Conservation (phyloP, 805 yeast species). For the Yamadazyma laniorum region DNA sequence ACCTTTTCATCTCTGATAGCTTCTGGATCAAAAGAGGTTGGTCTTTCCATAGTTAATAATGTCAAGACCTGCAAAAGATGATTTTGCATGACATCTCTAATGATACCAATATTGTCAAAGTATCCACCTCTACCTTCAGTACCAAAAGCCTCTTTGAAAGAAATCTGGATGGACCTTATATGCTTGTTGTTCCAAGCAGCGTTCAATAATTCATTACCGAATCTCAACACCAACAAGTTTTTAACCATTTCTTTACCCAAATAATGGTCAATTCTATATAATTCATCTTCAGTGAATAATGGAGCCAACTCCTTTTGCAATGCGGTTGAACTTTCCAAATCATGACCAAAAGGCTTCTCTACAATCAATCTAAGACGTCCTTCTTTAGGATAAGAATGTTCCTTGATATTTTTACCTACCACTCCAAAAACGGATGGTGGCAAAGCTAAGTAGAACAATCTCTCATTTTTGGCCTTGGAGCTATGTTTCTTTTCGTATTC, state of each 20-base stretch:
- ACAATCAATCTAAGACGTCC: constrained; percentile 80
- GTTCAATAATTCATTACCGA: constrained; percentile 82
- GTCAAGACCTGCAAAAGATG: constrained; percentile 92
- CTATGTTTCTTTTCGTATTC: constrained; percentile 52
- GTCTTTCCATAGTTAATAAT: constrained; percentile 92
- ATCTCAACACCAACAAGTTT: constrained; percentile 83
- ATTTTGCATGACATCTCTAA: constrained; percentile 98
- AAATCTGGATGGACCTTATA: constrained; percentile 78
- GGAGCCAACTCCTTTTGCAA: constrained; percentile 80
- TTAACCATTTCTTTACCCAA: constrained; percentile 98
- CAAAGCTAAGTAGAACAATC: constrained; percentile 87
- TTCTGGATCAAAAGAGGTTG: constrained; percentile 87
- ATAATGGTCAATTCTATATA: constrained; percentile 95
- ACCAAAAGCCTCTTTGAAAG: constrained; percentile 97
- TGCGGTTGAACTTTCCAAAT: constrained; percentile 72
- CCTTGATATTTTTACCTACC: constrained; percentile 74
- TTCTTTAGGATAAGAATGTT: constrained; percentile 58
- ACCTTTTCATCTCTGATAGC: constrained; percentile 96
- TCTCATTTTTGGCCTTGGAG: constrained; percentile 54
- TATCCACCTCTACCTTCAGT: constrained; percentile 99
- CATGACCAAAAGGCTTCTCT: constrained; percentile 97
- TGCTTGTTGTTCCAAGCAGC: constrained; percentile 87
- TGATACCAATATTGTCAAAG: constrained; percentile 91
- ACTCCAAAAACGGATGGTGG: constrained; percentile 89
- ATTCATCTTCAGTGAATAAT: constrained; percentile 83